Percentiles rank a stretch among this genome's conserved stretches.
These are phyloP conservation scores for Tolypocladium pustulatum DNA, from an alignment of 2,329 filamentous ascomycete genomes.

Conservation along the genomic window DNA sequence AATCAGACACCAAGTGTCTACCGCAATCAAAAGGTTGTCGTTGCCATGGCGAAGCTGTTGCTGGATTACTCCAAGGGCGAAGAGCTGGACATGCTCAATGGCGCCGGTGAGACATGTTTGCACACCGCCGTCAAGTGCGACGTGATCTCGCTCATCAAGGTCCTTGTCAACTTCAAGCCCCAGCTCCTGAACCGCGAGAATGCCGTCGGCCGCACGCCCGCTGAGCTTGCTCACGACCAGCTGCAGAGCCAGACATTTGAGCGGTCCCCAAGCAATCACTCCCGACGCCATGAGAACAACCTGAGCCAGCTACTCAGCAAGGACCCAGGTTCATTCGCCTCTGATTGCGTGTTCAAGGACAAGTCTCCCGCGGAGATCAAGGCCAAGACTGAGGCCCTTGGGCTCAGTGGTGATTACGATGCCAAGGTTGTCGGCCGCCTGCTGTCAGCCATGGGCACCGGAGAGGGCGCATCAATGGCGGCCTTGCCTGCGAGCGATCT, in stretches of 20 bases:
- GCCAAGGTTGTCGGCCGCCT: constrained; percentile 14
- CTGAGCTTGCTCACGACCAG: constrained; percentile 53
- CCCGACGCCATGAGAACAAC: background rate
- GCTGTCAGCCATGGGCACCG: constrained; percentile 14
- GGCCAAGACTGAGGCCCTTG: constrained; percentile 10
- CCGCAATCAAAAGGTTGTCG: constrained; percentile 16
- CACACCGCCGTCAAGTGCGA: constrained; percentile 41
- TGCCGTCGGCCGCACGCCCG: constrained; percentile 62
- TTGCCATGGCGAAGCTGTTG: constrained; percentile 36
- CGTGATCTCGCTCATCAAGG: constrained; percentile 23
- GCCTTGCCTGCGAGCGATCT: constrained; percentile 3
- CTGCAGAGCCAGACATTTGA: constrained; percentile 30
- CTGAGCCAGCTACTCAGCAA: constrained; percentile 8
- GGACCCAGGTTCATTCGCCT: background rate
- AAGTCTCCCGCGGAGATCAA: constrained; percentile 9
- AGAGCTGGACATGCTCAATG: constrained; percentile 49
- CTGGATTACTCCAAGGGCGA: constrained; percentile 45
- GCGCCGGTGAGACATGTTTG: constrained; percentile 53
- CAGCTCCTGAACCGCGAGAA: constrained; percentile 61
- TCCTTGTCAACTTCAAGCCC: constrained; percentile 44
- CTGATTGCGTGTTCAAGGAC: constrained; percentile 1
- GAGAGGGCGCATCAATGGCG: constrained; percentile 4
- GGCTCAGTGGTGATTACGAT: constrained; percentile 19
- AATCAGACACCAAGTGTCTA: constrained; percentile 10
- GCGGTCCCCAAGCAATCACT: constrained; percentile 6